Base-by-base conservation (phyloP, 257 asterid species). In the Ehretia macrophylla region DNA sequence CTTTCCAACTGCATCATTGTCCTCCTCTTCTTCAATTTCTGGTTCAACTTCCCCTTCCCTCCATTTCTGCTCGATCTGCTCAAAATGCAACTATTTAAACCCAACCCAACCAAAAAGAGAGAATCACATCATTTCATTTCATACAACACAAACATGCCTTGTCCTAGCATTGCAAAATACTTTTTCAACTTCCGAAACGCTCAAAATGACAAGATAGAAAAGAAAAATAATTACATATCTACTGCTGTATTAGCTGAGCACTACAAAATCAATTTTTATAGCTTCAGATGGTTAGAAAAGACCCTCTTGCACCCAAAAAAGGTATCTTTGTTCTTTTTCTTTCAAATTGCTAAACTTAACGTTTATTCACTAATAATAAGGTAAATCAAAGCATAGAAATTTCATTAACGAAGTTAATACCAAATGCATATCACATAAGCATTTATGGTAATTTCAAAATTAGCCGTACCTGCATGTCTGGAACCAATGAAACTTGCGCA, bases 401-500 rank as follows among this genome's bases (percentile, higher is more conserved):
- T 5, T 5, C 11, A 38, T 38, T 38, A 5, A 38, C 11, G n/a
- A n/a, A n/a, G n/a, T n/a, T n/a, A n/a, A 27, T 27, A 27, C 4
- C 35, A 27, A 27, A 27, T 27, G 35, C 32, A 38, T 14, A 21
- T 55, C 37, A 32, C 38, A 59, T 11, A 14, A 16, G 8, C 42
- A 32, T 37, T 17, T 49, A 51, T 11, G 47, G 17, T 17, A 32
- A 53, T 20, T 21, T 35, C 13, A 58, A 52, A 70, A 14, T 5
- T 61, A 38, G 39, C 60, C 62, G 32, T 74, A 86, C 99, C 92
- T 75, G 83, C 67, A 79, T 81, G 78, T 93, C 99, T 23, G 84
- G 84, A 67, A 89, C 66, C 14, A 93, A 82, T 5, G 94, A 86
- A 32, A 93, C 95, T 63, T 86, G 95, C 0, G 96, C 95, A 68